Conservation (phyloP, 139 green algal species). For the Edaphochlamys debaryana region DNA sequence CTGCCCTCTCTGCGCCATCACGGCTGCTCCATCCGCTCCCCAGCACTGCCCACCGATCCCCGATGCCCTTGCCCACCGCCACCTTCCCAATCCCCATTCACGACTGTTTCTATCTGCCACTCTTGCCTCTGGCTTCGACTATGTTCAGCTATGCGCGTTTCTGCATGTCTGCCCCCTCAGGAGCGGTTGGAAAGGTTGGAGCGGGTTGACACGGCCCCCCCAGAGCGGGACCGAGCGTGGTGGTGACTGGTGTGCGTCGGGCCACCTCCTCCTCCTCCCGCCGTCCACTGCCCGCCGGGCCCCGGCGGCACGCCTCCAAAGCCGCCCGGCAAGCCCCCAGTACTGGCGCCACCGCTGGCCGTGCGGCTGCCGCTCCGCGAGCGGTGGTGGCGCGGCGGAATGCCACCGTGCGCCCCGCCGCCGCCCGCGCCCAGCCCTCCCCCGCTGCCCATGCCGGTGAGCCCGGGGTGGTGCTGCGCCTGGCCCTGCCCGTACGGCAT, state of each 20-base stretch:
- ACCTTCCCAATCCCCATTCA: too few relatives aligned
- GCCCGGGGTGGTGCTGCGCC: background rate
- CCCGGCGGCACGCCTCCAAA: background rate
- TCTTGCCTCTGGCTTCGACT: too few relatives aligned
- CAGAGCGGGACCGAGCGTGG: slow-evolving; percentile 3
- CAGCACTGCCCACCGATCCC: too few relatives aligned
- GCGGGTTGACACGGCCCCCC: background rate
- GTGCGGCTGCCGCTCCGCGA: slow-evolving; percentile 25
- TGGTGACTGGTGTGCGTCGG: background rate
- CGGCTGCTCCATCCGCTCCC: too few relatives aligned
- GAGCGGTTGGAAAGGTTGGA: background rate
- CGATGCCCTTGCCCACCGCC: too few relatives aligned
- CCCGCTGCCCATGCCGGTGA: background rate
- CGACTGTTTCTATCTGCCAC: too few relatives aligned
- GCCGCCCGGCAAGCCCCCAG: background rate
- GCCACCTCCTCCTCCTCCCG: too few relatives aligned
- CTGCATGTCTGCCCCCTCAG: too few relatives aligned
- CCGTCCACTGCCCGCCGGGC: too few relatives aligned
- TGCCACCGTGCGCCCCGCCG: background rate
- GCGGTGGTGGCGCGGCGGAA: slow-evolving; percentile 26
- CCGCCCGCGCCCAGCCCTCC: background rate
- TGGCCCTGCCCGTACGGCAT: background rate
- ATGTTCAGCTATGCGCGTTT: too few relatives aligned
- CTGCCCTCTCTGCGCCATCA: too few relatives aligned
- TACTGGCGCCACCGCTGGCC: slow-evolving; percentile 13